phyloP scores from a whole-genome alignment of 441 rosid genomes.

The Breynia disticha region DNA sequence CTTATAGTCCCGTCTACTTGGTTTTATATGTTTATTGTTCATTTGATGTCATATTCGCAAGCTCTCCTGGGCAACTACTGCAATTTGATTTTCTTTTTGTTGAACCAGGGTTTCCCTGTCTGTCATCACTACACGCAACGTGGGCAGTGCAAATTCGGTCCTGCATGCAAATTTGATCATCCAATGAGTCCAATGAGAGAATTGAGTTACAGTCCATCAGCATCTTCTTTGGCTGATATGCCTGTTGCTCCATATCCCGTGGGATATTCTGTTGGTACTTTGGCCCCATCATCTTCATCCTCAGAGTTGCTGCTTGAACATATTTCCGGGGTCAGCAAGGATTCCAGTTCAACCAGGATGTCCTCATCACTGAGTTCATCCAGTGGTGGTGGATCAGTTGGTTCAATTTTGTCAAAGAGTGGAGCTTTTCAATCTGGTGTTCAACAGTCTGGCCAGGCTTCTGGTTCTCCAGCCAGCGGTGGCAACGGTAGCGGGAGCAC shows the following conservation, averaged over 20 bases:
- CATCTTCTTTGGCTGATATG: slow-evolving; percentile 87
- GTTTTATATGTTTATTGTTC: not conserved
- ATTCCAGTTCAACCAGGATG: slow-evolving; percentile 32
- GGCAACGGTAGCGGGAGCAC: slow-evolving; percentile 22
- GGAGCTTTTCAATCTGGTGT: slow-evolving; percentile 27
- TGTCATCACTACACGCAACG: slow-evolving; percentile 68
- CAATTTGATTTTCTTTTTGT: slow-evolving; percentile 10
- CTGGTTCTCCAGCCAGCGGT: slow-evolving; percentile 45
- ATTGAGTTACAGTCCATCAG: slow-evolving; percentile 88
- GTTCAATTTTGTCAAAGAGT: slow-evolving; percentile 37
- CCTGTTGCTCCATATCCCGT: slow-evolving; percentile 80
- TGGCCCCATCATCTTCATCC: slow-evolving; percentile 72
- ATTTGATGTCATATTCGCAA: not conserved
- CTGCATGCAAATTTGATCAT: slow-evolving; percentile 84
- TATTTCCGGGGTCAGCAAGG: slow-evolving; percentile 41
- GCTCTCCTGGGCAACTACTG: too few relatives aligned
- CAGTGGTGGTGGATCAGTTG: slow-evolving; percentile 39
- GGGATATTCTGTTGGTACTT: slow-evolving; percentile 64
- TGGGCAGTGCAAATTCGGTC: slow-evolving; percentile 84
- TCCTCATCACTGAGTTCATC: slow-evolving; percentile 32
- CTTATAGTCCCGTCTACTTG: not conserved
- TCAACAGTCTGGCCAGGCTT: slow-evolving; percentile 40
- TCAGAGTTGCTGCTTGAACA: slow-evolving; percentile 59
- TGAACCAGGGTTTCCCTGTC: slow-evolving; percentile 58
- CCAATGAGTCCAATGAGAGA: slow-evolving; percentile 55